Evolutionary conservation across 2,329 filamentous ascomycete species (phyloP), one percentile per base, ranked within the genome.

Genomic region (Furcasterigmium furcatum): DNA sequence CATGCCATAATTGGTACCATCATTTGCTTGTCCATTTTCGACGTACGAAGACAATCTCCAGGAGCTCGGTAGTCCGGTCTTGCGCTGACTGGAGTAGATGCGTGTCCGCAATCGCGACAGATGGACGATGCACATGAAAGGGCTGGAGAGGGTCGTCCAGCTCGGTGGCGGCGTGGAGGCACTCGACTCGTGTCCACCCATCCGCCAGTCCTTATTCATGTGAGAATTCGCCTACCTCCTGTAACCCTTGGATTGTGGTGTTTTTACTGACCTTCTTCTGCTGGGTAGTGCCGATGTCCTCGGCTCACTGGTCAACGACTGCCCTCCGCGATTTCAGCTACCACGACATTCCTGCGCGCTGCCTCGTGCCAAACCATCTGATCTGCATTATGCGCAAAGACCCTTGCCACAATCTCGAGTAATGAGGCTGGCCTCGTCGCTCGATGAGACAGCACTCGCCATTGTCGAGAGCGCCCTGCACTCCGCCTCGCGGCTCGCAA

Each of bases 111-210:
- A 56, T 12, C 36, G 34, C 0, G 35, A 47, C 2, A 45, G 46
- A 4, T 56, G 53, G 52, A 24, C 4, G 19, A 53, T 55, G 40
- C 53, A 56, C 1, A 53, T 56, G 46, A 16, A 32, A 4, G 54
- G 54, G 0, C 39, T 56, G 1, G 41, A 50, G 21, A 46, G n/a
- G 2, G 34, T 56, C 7, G 29, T 55, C 4, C 10, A 45, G 9
- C 41, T 49, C 12, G 16, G 29, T 14, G 53, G 52, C 4, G 53
- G 53, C 6, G 14, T 54, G 8, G 35, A 48, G 8, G 19, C 27
- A 2, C 14, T 56, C 7, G 47, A 55, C 3, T 45, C 48, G 2
- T 20, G 43, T 0, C 41, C 36, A 8, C 35, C 53, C 16, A 20
- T 56, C 4, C 48, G 54, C 3, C 45, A 54, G 3, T 46, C 51